Base-by-base conservation (phyloP, 2,329 filamentous ascomycete species). In the Seiridium unicorne region DNA sequence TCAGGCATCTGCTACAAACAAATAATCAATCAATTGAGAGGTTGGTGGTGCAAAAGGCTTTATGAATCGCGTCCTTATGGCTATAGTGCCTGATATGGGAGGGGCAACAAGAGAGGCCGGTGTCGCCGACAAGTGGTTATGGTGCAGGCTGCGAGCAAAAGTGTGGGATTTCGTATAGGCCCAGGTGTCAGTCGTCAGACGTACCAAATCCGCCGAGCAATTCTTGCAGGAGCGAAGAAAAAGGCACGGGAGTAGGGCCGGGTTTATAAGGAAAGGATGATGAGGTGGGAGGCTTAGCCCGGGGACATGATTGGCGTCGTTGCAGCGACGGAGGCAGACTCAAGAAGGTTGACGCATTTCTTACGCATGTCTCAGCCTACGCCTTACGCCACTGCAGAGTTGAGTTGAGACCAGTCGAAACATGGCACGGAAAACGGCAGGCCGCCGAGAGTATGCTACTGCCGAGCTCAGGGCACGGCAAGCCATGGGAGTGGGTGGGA, bases 191-290 rank as follows among this genome's bases (percentile, higher is more conserved):
- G 18, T 26, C 18, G 18, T 26, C 18, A 26, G 18, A 26, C 2
- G 18, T 26, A 26, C 18, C 18, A 26, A 26, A 26, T 26, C 18
- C 18, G 18, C 18, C 31, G 49, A 13, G 11, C 18, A 53, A 35
- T 53, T 53, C 32, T 10, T 35, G 49, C 49, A 26, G 32, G 10
- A 26, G n/a, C 49, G 18, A 53, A 53, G 49, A 53, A 35, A 38
- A 53, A 18, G 34, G 26, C 48, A 36, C 32, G 49, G 49, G 38
- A 38, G 32, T 31, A 38, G 49, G 49, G 13, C 18, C 49, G 32
- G 32, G 34, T 34, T 53, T 36, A 53, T 53, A 53, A 53, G 49
- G 49, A n/a, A 53, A 53, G 18, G 31, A 53, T 35, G 49, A 53
- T 36, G 49, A 36, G 35, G 49, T 53, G 49, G 34, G 34, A 53